Evolutionary conservation across 495 filamentous ascomycete species (phyloP).

Genomic region (Trichodelitschia bisporula): DNA sequence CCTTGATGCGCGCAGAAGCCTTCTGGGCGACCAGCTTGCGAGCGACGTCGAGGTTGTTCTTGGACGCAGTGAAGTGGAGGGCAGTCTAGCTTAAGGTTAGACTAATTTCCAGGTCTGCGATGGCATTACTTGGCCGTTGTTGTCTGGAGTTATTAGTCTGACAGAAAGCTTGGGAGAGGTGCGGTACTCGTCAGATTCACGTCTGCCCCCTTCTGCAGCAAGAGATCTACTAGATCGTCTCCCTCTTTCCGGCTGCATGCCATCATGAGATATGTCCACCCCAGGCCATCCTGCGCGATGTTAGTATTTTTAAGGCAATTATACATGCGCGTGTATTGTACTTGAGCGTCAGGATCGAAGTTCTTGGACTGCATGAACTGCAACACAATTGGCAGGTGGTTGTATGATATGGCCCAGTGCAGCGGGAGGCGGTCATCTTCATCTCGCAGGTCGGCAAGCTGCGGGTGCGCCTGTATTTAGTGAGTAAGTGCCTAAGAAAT

Average conservation of each 20-base stretch:
- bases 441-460: conserved; percentile 48
- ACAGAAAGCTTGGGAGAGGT: background rate
- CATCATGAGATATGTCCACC: conserved; percentile 94
- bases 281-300: conserved; percentile 42
- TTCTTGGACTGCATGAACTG: conserved; percentile 39
- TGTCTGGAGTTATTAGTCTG: conserved; percentile 4
- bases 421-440: conserved; percentile 78
- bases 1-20: conserved; percentile 62
- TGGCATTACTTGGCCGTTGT: conserved; percentile 13
- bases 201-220: conserved; percentile 62
- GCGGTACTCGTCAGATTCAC: conserved; percentile 49
- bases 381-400: conserved; percentile 48
- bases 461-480: conserved; percentile 42
- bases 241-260: conserved; percentile 51
- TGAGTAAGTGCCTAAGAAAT: conserved; percentile 6
- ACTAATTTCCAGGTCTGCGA: background rate
- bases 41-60: conserved; percentile 58
- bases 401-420: conserved; percentile 85
- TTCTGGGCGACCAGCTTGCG: conserved; percentile 50
- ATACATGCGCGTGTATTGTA: conserved; percentile 10
- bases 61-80: conserved; percentile 79
- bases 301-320: background rate
- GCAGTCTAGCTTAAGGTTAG: conserved; percentile 26
- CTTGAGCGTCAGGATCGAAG: conserved; percentile 77
- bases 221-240: conserved; percentile 42